Conservation (phyloP, 73 alveolate species). For the Paramecium sexaurelia region DNA sequence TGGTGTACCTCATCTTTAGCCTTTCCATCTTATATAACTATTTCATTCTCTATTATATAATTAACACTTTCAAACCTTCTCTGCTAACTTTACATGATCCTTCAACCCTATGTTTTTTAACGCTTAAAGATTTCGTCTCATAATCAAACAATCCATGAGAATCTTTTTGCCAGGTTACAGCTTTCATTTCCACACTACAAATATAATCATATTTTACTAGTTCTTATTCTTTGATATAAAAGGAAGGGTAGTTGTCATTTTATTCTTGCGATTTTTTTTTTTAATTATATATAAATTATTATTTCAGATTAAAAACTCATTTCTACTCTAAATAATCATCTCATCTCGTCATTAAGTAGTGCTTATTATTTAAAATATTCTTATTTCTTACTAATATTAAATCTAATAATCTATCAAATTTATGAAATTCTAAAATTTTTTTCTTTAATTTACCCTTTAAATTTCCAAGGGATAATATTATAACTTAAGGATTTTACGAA, state of each 20-base stretch:
- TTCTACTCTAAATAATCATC: not conserved
- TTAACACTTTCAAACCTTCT: conserved; percentile 8
- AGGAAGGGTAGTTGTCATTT: conserved; percentile 61
- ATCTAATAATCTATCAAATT: no score
- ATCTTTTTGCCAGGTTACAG: conserved; percentile 86
- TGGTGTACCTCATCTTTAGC: not conserved
- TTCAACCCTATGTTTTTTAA: conserved; percentile 58
- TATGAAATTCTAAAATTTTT: no score
- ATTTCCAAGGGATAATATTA: no score
- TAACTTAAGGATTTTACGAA: no score
- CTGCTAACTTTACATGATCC: conserved; percentile 57
- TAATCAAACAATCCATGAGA: conserved; percentile 88
- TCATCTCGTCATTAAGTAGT: not conserved
- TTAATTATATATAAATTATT: not conserved
- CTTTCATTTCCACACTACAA: conserved; percentile 71
- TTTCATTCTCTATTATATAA: conserved; percentile 27
- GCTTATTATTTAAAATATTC: not conserved
- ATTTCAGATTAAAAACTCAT: not conserved
- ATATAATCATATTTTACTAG: not conserved
- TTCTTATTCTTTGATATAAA: conserved; percentile 2
- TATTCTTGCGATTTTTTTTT: not conserved
- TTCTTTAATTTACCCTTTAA: no score
- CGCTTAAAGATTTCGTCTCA: conserved; percentile 78
- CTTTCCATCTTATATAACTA: conserved; percentile 12
- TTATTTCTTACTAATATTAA: not conserved